Conservation (phyloP, 177 flowering plant genomes). For the Tripterygium wilfordii region DNA sequence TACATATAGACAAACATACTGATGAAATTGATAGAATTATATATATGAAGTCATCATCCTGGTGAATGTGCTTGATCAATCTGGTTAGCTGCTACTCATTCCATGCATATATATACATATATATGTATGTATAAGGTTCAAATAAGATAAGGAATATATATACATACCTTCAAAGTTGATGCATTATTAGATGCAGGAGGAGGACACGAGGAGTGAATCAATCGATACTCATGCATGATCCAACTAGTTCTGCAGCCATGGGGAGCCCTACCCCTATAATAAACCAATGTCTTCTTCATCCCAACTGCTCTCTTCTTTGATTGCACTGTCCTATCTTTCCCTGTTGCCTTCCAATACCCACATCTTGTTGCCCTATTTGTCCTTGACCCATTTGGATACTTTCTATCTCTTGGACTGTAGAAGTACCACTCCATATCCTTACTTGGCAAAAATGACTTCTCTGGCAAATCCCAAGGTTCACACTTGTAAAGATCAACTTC, state of each 20-base stretch:
- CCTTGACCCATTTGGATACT: constrained; percentile 81
- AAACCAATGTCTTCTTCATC: constrained; percentile 90
- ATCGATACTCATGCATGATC: constrained; percentile 94
- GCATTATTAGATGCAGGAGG: constrained; percentile 16
- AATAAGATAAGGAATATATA: no score
- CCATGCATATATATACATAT: no score
- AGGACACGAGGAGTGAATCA: constrained; percentile 27
- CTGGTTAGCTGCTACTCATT: not conserved
- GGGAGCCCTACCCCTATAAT: constrained; percentile 78
- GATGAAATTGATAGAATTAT: no score
- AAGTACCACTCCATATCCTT: constrained; percentile 87
- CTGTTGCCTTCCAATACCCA: constrained; percentile 91
- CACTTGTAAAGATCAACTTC: constrained; percentile 84
- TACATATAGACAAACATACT: no score
- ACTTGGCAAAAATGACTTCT: constrained; percentile 64
- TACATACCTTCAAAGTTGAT: constrained; percentile 31
- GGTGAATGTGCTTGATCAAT: no score
- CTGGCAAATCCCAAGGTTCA: constrained; percentile 92
- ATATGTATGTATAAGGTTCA: no score
- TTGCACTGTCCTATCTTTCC: constrained; percentile 55
- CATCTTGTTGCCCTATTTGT: constrained; percentile 70
- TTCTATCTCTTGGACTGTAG: constrained; percentile 63
- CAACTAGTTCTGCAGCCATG: constrained; percentile 71
- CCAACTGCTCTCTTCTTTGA: constrained; percentile 52
- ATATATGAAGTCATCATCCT: no score